A percentile compares a stretch with the other conserved stretches of the same genome.
These are phyloP conservation scores for Prunus fruticosa DNA, from an alignment of 306 rosid genomes.

Conservation along the genomic window DNA sequence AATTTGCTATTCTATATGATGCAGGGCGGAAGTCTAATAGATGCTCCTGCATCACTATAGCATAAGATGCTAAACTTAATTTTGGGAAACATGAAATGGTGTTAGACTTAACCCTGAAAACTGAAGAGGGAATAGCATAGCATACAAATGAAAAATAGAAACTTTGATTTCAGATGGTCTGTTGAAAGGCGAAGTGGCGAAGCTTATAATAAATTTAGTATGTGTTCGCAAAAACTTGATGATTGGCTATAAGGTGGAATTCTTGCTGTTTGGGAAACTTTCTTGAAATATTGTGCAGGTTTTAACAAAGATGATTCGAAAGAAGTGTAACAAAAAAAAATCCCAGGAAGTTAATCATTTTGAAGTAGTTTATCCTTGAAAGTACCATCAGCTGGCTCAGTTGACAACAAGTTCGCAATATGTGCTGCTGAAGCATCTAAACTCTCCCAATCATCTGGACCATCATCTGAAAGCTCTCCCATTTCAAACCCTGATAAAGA, in stretches of 20 bases:
- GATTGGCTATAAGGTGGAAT: no score
- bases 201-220: no score
- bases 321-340: neutral
- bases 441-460: constrained; percentile 98
- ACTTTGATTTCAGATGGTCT: no score
- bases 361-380: constrained; percentile 1
- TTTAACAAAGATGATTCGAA: neutral
- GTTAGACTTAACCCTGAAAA: neutral
- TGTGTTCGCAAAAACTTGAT: no score
- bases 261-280: no score
- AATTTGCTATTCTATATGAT: no score
- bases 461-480: constrained; percentile 92
- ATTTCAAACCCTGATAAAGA: constrained; percentile 80
- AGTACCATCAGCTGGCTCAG: constrained; percentile 96
- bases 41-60: no score
- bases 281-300: neutral
- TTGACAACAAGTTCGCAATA: constrained; percentile 84
- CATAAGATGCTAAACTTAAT: neutral
- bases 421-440: constrained; percentile 95
- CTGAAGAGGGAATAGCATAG: no score
- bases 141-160: no score
- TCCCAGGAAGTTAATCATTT: neutral
- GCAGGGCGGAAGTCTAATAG: no score
- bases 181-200: no score
- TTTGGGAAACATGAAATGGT: neutral